phyloP scores from a whole-genome alignment of 805 yeast species.

The Sungouiella thailandica region DNA sequence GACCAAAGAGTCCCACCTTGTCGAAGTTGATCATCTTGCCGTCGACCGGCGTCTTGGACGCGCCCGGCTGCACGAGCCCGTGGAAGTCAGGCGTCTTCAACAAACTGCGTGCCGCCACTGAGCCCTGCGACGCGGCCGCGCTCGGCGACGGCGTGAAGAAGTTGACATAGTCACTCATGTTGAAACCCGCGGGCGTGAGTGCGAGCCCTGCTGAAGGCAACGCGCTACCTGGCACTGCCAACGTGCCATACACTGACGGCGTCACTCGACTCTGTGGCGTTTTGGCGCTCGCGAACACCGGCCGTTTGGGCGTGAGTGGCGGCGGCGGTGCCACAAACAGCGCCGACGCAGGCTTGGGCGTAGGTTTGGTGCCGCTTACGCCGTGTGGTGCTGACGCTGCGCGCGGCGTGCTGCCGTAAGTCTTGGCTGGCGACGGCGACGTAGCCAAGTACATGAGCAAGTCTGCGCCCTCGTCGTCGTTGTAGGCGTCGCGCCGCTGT shows the following conservation, averaged over 20 bases:
- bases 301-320: conserved; percentile 41
- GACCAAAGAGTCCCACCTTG: conserved; percentile 25
- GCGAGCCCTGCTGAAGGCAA: conserved; percentile 41
- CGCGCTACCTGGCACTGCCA: conserved; percentile 19
- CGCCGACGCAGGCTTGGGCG: conserved; percentile 3
- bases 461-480: conserved; percentile 71
- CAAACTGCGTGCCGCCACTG: conserved; percentile 12
- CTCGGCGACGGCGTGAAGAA: conserved; percentile 70
- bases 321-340: conserved; percentile 37
- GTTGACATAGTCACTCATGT: conserved; percentile 79
- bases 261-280: conserved; percentile 41
- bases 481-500: conserved; percentile 23
- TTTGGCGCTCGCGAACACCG: conserved; percentile 17
- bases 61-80: conserved; percentile 17
- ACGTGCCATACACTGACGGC: conserved; percentile 30
- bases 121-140: conserved; percentile 39
- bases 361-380: conserved; percentile 5
- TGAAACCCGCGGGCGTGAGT: conserved; percentile 62
- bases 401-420: conserved; percentile 30
- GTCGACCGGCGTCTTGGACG: conserved; percentile 25
- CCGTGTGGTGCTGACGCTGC: conserved; percentile 3
- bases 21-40: conserved; percentile 43
- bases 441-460: conserved; percentile 76
- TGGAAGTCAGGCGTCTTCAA: conserved; percentile 41
- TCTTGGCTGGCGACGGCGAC: conserved; percentile 66